Evolutionary conservation across 352 stramenopile genomes (phyloP), one percentile per base, ranked within the genome.

Genomic region (Globisporangium echinulatum): DNA sequence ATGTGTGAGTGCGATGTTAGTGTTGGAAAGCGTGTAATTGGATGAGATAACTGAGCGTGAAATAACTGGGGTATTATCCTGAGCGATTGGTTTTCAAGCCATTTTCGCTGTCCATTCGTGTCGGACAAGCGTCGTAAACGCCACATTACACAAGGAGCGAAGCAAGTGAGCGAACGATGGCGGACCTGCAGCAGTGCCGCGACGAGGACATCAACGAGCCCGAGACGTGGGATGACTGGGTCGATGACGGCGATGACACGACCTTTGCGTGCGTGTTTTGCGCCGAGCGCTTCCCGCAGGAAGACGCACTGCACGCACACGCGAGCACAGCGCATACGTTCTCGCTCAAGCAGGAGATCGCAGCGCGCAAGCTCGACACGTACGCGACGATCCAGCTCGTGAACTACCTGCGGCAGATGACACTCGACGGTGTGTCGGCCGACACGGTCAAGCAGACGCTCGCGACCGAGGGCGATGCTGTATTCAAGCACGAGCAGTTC

Each of bases 171-270:
- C 38, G 36, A 6, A 40, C 19, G 15, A 61, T 66, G 61, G 49
- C 55, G 54, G 61, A 63, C 50, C 44, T 43, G 17, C 37, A 48
- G 37, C 54, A 73, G 57, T 61, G 56, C 11, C 63, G 52, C 51
- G 54, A 71, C 40, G 64, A 71, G 44, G 64, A 78, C 52, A 56
- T 54, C 49, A 74, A 61, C 53, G 70, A 79, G 36, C 49, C 56
- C 15, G 82, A 92, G 73, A 87, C 72, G 55, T 94, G 85, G 85
- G 79, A 94, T 53, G 85, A 94, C 75, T 94, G 85, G 85, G 77
- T 91, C 49, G 85, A 91, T 59, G 85, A 94, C 47, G 66, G 65
- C 55, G 60, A 73, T 25, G 70, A 74, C 54, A 17, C 59, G 25
- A 74, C 58, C 62, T 88, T 87, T 57, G 66, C 63, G 57, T 94